Base-by-base conservation (phyloP, 2,329 filamentous ascomycete genomes). In the Clarireedia homoeocarpa region DNA sequence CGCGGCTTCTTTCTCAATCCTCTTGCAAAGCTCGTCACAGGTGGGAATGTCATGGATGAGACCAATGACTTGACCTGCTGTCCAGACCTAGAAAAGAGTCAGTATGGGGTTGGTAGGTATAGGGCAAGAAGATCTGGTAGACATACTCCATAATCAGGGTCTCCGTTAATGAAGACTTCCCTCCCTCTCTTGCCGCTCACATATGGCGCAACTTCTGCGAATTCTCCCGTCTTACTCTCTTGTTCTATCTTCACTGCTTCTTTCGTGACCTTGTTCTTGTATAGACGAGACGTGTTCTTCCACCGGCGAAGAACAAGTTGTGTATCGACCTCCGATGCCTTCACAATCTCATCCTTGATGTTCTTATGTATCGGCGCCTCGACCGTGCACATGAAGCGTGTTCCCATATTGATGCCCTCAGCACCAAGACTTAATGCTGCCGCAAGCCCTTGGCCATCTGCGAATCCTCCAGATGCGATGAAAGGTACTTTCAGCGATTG, bases 371-470 rank as follows among this genome's bases (percentile, higher is more conserved):
- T 88, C 0, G 94, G 94, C 15, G 91, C 85, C 73, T 97, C 94
- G 46, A 92, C 78, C 0, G 94, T 97, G 75, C 88, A 92, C 89
- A 99, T 95, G 77, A 97, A 99, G 44, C 94, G 80, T 9, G 94
- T 99, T 57, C 94, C 94, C 94, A 99, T 99, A 75, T 99, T 99
- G 74, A 97, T 85, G 61, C 94, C 94, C 71, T 89, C 89, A 0
- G 94, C 94, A 38, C 94, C 94, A 12, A 99, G 80, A 42, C 86
- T 86, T 64, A 99, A 77, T 6, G 94, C 94, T 2, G 92, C 94
- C 1, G 94, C 94, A 20, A 99, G 80, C 4, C 94, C 94, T 67
- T 95, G 83, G 0, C 94, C 94, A 70, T 99, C 94, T 12, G 91
- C 92, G 69, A 99, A 97, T 2, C 94, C 94, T 56, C 94, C 94